Evolutionary conservation across 202 grass and related monocot species (phyloP).

Genomic region (Elaeis oleifera): DNA sequence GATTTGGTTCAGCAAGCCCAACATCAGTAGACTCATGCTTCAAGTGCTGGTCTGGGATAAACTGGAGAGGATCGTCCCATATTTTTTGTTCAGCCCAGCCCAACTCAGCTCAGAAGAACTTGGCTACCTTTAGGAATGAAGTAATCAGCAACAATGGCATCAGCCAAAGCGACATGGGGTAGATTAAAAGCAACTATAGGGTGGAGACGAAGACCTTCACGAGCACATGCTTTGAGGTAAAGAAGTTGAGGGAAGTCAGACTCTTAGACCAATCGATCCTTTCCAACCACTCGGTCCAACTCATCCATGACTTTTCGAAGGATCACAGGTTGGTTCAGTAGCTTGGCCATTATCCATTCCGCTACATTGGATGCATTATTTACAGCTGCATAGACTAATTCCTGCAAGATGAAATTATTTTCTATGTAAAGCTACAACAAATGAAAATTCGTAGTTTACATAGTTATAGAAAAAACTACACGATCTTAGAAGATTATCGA

Average conservation of each 20-base stretch:
- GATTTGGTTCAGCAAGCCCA: background rate
- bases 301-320: conserved; percentile 24
- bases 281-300: conserved; percentile 34
- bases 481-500: no score
- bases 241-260: conserved; percentile 23
- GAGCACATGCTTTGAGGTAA: conserved; percentile 42
- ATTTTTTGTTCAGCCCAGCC: conserved; percentile 26
- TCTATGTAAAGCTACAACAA: no score
- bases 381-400: background rate
- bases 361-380: conserved; percentile 39
- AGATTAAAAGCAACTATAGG: conserved; percentile 35
- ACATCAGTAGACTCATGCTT: background rate
- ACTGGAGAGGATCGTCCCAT: conserved; percentile 33
- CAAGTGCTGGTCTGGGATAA: conserved; percentile 34
- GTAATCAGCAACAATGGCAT: conserved; percentile 25
- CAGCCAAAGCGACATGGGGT: conserved; percentile 31
- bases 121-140: conserved; percentile 37
- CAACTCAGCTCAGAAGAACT: conserved; percentile 34
- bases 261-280: conserved; percentile 18
- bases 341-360: conserved; percentile 44
- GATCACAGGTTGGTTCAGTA: conserved; percentile 30
- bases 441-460: no score
- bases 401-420: background rate
- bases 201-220: conserved; percentile 43
- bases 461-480: no score